Conservation (phyloP, 2,329 filamentous ascomycete species). For the Trichoderma sp. region DNA sequence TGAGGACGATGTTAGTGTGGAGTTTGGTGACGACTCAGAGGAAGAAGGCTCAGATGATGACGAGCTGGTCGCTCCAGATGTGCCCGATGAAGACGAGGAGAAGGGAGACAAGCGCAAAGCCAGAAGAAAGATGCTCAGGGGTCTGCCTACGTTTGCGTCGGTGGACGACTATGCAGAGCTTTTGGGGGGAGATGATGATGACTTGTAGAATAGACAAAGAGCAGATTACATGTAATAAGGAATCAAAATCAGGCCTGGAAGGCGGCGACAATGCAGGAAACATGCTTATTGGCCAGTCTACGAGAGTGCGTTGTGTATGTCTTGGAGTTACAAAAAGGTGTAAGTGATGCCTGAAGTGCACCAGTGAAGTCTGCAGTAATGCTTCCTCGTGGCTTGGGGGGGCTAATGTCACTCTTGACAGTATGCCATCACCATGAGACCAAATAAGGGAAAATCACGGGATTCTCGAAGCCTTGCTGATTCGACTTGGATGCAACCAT, state of each 20-base stretch:
- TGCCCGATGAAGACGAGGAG: conserved; percentile 56
- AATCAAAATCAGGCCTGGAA: not conserved
- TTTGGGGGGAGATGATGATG: conserved; percentile 70
- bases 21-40: conserved; percentile 7
- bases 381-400: not conserved
- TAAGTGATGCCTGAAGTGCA: not conserved
- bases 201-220: conserved; percentile 27
- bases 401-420: not conserved
- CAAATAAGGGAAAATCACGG: not conserved
- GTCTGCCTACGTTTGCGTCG: conserved; percentile 87
- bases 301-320: not conserved
- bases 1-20: conserved; percentile 34
- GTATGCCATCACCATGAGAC: not conserved
- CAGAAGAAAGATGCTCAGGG: conserved; percentile 82
- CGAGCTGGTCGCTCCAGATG: conserved; percentile 37
- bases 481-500: not conserved
- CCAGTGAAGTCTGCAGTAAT: not conserved
- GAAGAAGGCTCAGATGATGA: conserved; percentile 30
- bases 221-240: not conserved
- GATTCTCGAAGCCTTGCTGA: not conserved
- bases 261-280: not conserved
- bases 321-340: not conserved
- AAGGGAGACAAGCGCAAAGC: conserved; percentile 53
- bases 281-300: not conserved
- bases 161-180: conserved; percentile 90